Base-by-base conservation (phyloP, 495 filamentous ascomycete species). In the Hypoxylon trugodes region DNA sequence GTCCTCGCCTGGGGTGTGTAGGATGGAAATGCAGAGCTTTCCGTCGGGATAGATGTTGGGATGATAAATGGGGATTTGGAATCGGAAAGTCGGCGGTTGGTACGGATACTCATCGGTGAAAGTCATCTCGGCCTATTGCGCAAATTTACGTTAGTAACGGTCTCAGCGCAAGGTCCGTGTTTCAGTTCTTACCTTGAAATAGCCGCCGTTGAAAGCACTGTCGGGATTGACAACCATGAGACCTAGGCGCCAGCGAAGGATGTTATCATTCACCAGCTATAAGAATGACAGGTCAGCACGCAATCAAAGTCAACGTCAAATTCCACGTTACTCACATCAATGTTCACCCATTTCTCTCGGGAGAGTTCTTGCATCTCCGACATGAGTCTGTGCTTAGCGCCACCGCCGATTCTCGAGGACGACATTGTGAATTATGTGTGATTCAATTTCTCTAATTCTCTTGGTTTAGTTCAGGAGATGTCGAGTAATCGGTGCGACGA, bases 31-130 rank as follows among this genome's bases (percentile, higher is more conserved):
- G 80, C 95, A 98, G 13, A 98, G 84, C 51, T 87, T 88, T 65
- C 95, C 95, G 74, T 96, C 90, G 6, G 83, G 74, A 75, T 97
- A 97, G 73, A 98, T 87, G 72, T 98, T 98, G 4, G 95, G 95
- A 76, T 98, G 95, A 75, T 88, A 92, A 60, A 82, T 78, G 18
- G 93, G 90, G 6, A 87, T 82, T 12, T 84, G 70, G 81, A 98
- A 97, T 46, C 87, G 86, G 79, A 98, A 98, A 70, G 89, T 90
- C 75, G 93, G 93, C n/a, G 95, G 95, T 24, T 83, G 79, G 74
- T 90, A 96, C 1, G 95, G 95, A 79, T 98, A 98, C 68, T 96
- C 91, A 52, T 85, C 78, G 18, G 91, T 88, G 69, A 98, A 98
- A 12, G 81, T 86, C 89, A 98, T 95, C 43, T 85, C 82, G 37